These are phyloP conservation scores for Phytophthora pistaciae DNA, from an alignment of 352 stramenopile genomes.

Conservation along the genomic window DNA sequence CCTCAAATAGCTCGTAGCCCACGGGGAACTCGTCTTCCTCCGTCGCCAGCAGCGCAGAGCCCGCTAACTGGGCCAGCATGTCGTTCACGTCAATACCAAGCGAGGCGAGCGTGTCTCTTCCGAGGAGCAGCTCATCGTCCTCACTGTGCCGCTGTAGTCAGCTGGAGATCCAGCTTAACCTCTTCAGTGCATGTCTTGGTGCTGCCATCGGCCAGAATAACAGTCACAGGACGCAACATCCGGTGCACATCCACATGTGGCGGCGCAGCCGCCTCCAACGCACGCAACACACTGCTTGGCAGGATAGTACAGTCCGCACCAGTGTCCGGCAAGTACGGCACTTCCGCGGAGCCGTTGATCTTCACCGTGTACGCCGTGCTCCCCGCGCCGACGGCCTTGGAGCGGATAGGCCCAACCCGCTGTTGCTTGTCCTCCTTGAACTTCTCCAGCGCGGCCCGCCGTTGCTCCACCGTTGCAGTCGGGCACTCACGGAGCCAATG, in stretches of 20 bases:
- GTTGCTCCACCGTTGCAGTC: slow-evolving; percentile 8
- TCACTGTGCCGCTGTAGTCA: slow-evolving; percentile 16
- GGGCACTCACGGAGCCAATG: slow-evolving; percentile 10
- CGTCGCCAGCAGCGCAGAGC: background rate
- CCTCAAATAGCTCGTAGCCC: background rate
- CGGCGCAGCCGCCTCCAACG: background rate
- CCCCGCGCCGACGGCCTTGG: slow-evolving; percentile 1
- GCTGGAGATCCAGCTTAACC: slow-evolving; percentile 3
- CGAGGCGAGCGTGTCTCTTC: slow-evolving; percentile 4
- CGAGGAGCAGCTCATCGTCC: slow-evolving; percentile 6
- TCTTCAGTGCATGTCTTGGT: background rate
- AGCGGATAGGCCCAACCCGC: background rate
- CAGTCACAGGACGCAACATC: background rate
- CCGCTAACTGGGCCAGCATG: slow-evolving; percentile 2
- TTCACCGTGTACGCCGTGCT: background rate
- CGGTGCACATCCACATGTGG: background rate
- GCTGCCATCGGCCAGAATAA: slow-evolving; percentile 7
- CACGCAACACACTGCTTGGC: background rate
- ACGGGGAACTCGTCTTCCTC: slow-evolving; percentile 8
- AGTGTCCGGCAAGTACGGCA: slow-evolving; percentile 12
- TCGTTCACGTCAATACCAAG: slow-evolving; percentile 2
- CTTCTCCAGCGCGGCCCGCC: background rate
- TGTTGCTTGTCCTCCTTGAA: slow-evolving; percentile 6
- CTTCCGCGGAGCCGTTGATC: background rate
- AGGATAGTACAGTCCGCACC: slow-evolving; percentile 11